Conservation (phyloP, 257 asterid genomes). For the Petunia secreta region DNA sequence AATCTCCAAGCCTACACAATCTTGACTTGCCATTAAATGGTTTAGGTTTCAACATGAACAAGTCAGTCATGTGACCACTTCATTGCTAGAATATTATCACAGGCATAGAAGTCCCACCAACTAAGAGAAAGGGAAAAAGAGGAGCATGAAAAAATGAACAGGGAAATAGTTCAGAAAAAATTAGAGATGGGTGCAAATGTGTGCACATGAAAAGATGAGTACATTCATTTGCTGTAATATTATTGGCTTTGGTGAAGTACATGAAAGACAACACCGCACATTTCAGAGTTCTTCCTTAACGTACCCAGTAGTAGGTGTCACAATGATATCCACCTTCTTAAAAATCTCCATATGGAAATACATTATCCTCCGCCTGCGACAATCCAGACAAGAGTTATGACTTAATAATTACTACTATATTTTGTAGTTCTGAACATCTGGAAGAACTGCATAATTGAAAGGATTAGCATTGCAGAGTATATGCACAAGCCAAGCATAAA, state of each 20-base stretch:
- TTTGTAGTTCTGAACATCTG: slow-evolving; percentile 7
- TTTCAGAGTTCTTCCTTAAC: slow-evolving; percentile 26
- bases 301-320: slow-evolving; percentile 97
- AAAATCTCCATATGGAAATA: slow-evolving; percentile 75
- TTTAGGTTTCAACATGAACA: background rate
- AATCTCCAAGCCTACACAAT: slow-evolving; percentile 14
- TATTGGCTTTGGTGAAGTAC: slow-evolving; percentile 10
- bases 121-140: background rate
- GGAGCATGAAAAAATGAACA: background rate
- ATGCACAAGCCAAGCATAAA: slow-evolving; percentile 13
- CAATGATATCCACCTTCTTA: slow-evolving; percentile 83
- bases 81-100: background rate
- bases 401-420: background rate
- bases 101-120: slow-evolving; percentile 8
- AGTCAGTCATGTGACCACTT: background rate
- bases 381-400: slow-evolving; percentile 23
- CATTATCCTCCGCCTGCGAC: slow-evolving; percentile 89
- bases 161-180: background rate
- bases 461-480: background rate
- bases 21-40: slow-evolving; percentile 5
- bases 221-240: background rate
- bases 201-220: background rate
- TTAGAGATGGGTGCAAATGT: background rate
- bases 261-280: background rate
- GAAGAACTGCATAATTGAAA: slow-evolving; percentile 11